Conservation (phyloP, 768 basidiomycete genomes). For the Ramaria sp. region DNA sequence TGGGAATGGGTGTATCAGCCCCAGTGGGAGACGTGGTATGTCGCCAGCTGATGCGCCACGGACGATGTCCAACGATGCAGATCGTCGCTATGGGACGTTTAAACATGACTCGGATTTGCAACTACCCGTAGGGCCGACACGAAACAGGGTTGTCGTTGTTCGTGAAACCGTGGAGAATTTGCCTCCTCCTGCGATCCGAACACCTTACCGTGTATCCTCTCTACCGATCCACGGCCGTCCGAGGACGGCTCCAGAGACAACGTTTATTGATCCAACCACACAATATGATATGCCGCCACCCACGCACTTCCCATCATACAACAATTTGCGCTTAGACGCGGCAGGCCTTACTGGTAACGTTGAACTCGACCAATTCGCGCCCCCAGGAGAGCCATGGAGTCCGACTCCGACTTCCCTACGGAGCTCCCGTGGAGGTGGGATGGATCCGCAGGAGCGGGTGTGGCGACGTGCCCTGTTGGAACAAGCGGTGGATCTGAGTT, state of each 20-base stretch:
- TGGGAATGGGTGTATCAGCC: conserved; percentile 57
- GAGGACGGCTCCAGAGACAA: conserved; percentile 21
- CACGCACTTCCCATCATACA: conserved; percentile 20
- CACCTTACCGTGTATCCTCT: conserved; percentile 61
- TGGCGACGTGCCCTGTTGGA: conserved; percentile 72
- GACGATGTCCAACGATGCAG: conserved; percentile 15
- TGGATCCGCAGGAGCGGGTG: conserved; percentile 45
- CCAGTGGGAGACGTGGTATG: conserved; percentile 42
- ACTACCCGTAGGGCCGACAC: background rate
- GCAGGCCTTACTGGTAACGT: conserved; percentile 11
- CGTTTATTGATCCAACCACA: conserved; percentile 73
- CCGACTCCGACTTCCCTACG: background rate
- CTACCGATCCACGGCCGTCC: conserved; percentile 37
- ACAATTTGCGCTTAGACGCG: conserved; percentile 8
- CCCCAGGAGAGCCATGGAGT: conserved; percentile 9
- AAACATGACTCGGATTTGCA: conserved; percentile 1
- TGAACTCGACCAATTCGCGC: conserved; percentile 6
- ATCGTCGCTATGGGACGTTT: background rate
- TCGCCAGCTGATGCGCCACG: conserved; percentile 39
- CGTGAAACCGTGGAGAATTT: conserved; percentile 73
- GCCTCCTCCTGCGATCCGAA: conserved; percentile 53
- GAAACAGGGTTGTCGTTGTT: conserved; percentile 61
- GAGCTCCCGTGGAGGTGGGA: background rate
- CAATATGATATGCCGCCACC: conserved; percentile 69
- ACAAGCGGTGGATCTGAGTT: conserved; percentile 55